A percentile compares a stretch with the other conserved stretches of the same genome.
phyloP scores from a whole-genome alignment of 768 basidiomycete genomes.

The Boletus sensibilis region DNA sequence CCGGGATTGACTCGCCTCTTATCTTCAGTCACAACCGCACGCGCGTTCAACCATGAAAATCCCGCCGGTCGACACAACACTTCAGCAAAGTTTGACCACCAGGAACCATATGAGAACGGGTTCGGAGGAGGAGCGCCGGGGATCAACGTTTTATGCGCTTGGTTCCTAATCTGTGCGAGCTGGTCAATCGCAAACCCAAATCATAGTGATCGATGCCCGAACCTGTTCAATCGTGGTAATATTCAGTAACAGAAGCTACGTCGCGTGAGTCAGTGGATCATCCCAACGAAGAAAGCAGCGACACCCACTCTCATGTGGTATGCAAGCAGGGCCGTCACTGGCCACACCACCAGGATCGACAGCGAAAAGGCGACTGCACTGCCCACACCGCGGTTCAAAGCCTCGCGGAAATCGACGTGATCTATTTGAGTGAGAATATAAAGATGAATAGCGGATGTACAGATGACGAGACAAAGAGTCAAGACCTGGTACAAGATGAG shows the following conservation, averaged over 20 bases:
- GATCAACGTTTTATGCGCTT: constrained; percentile 71
- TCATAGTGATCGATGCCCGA: constrained; percentile 29
- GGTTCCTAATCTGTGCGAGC: constrained; percentile 69
- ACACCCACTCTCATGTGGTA: constrained; percentile 84
- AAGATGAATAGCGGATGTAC: constrained; percentile 82
- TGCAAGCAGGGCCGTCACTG: constrained; percentile 70
- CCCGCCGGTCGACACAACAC: constrained; percentile 80
- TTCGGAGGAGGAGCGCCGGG: constrained; percentile 71
- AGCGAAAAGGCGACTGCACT: constrained; percentile 80
- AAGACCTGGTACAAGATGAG: constrained; percentile 49
- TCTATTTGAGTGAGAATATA: constrained; percentile 59
- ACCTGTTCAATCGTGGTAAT: constrained; percentile 97
- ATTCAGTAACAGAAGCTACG: constrained; percentile 76
- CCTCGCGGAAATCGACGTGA: constrained; percentile 46
- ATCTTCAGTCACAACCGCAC: constrained; percentile 65
- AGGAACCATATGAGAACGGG: constrained; percentile 81
- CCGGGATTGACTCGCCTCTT: constrained; percentile 76
- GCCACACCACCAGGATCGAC: constrained; percentile 75
- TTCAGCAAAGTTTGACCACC: constrained; percentile 70
- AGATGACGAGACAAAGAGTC: constrained; percentile 71
- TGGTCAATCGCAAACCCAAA: constrained; percentile 6
- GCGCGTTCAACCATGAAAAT: constrained; percentile 74
- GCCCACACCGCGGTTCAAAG: constrained; percentile 56
- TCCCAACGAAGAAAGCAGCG: not conserved
- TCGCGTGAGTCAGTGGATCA: constrained; percentile 1